Evolutionary conservation across 768 basidiomycete species (phyloP).

Genomic region (Lanmaoa rubissima): DNA sequence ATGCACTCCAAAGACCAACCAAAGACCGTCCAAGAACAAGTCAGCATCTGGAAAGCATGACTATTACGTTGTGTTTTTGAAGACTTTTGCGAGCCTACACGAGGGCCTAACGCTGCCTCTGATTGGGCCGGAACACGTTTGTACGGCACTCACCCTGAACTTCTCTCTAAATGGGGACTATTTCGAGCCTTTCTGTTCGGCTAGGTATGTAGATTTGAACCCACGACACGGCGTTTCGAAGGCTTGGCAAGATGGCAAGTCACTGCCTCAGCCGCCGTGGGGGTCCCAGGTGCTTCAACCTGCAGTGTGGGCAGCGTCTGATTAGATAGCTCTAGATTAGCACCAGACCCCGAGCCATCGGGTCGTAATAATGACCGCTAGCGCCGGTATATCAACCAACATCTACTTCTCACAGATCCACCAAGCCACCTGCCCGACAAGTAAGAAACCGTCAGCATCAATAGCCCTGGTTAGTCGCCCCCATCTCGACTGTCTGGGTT

Average conservation of each 20-base stretch:
- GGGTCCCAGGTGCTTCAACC: neutral
- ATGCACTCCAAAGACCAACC: neutral
- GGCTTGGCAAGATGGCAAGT: neutral
- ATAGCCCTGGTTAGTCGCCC: constrained; percentile 8
- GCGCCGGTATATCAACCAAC: neutral
- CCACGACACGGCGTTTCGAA: neutral
- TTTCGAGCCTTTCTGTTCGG: too few relatives aligned
- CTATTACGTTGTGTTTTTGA: too few relatives aligned
- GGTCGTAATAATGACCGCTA: neutral
- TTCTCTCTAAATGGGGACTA: too few relatives aligned
- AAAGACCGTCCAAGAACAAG: too few relatives aligned
- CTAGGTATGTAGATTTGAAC: too few relatives aligned
- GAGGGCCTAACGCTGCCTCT: too few relatives aligned
- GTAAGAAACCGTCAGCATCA: neutral
- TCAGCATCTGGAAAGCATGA: too few relatives aligned
- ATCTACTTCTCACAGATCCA: neutral
- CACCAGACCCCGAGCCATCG: neutral
- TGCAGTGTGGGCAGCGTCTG: constrained; percentile 12
- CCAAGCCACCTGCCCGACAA: neutral
- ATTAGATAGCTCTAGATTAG: neutral
- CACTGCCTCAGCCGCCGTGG: too few relatives aligned
- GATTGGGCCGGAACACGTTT: too few relatives aligned
- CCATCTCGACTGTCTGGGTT: neutral
- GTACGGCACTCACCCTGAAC: too few relatives aligned
- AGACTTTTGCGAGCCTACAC: too few relatives aligned